Base-by-base conservation (phyloP, 192 early-diverging fungal genomes). In the Funneliformis geosporum region DNA sequence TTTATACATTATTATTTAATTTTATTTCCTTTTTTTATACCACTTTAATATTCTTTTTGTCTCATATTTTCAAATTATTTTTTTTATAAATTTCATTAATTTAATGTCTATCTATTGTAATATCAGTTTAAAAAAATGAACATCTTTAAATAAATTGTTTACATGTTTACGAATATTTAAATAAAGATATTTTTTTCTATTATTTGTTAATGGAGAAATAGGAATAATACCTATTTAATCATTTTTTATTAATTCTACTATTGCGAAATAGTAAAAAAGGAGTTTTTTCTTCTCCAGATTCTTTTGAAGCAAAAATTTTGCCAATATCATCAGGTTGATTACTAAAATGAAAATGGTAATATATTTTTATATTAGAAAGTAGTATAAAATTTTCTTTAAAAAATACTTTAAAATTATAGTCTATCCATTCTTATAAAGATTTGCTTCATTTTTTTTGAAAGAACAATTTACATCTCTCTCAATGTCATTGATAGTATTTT, bases 271-370 rank as follows among this genome's bases (percentile, higher is more conserved):
- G 33, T 18, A 40, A 12, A 68, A 68, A 40, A 21, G 5, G 40
- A 68, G 18, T 40, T 39, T 68, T 18, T 42, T 18, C 4, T 8
- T 18, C 66, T 5, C 39, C 66, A 39, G 39, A 38, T 42, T n/a
- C 39, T 18, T 21, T 42, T 68, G 40, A 68, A 21, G 21, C 66
- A 68, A 42, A 43, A 2, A 68, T 38, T 23, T 68, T 68, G 16
- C 66, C 39, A 21, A 68, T 68, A 21, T 68, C 7, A 18, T 12
- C 21, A 68, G 8, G 21, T 2, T 2, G 2, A 33, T 2, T 33
- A 68, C 40, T 68, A 68, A 68, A 68, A 38, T 38, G 6, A 43
- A 68, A 68, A 68, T 68, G 18, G 8, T 43, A 40, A 39, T 68
- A 68, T 68, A 42, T 4, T 39, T 68, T 68, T 40, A 68, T 68